Conservation (phyloP, 495 filamentous ascomycete genomes). For the Entonaema liquescens region DNA sequence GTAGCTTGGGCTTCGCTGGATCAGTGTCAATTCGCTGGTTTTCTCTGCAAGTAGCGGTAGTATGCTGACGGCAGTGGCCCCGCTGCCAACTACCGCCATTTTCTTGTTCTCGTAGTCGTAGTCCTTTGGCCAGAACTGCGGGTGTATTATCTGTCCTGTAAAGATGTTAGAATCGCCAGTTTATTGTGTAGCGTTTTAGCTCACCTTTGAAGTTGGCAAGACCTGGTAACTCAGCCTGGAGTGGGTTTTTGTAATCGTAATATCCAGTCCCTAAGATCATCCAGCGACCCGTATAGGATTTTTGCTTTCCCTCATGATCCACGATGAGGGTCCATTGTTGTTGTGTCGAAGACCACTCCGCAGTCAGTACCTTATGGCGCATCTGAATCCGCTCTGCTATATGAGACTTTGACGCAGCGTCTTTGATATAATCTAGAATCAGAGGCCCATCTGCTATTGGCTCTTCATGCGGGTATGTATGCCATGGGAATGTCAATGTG, state of each 20-base stretch:
- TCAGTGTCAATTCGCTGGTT: neutral
- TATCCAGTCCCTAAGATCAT: neutral
- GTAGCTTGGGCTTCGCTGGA: neutral
- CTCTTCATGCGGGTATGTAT: slow-evolving; percentile 61
- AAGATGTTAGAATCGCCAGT: neutral
- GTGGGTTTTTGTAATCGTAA: neutral
- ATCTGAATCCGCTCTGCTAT: slow-evolving; percentile 66
- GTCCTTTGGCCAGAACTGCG: slow-evolving; percentile 64
- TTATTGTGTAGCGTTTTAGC: neutral
- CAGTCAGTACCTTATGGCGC: neutral
- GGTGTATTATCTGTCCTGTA: slow-evolving; percentile 53
- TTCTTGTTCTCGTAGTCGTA: slow-evolving; percentile 57
- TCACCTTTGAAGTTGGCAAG: neutral
- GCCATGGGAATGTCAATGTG: slow-evolving; percentile 70
- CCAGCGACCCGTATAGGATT: neutral
- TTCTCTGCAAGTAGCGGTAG: slow-evolving; percentile 20
- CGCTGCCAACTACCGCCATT: slow-evolving; percentile 55
- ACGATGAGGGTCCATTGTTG: neutral
- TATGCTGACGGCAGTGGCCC: slow-evolving; percentile 58
- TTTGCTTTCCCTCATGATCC: neutral
- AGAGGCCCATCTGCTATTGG: slow-evolving; percentile 64
- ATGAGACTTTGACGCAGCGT: slow-evolving; percentile 60
- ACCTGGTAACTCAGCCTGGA: neutral
- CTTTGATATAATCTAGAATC: slow-evolving; percentile 65
- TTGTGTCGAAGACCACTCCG: neutral